A percentile compares a stretch with the other conserved stretches of the same genome.
Conservation (phyloP, 306 rosid species). For the Cucurbita pepo region DNA sequence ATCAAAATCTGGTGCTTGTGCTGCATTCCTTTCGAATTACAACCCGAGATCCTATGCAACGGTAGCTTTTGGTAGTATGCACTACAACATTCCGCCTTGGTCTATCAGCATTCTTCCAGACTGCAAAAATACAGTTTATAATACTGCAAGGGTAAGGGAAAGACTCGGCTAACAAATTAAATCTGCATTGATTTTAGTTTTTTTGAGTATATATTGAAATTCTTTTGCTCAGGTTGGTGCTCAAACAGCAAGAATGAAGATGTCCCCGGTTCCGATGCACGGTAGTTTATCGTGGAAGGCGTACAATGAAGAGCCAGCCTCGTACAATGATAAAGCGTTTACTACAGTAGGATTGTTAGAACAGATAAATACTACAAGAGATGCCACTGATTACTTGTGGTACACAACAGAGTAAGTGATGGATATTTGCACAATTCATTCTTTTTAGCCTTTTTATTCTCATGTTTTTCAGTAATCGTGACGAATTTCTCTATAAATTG, state of each 20-base stretch:
- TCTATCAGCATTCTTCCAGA: constrained; percentile 96
- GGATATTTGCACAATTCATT: not conserved
- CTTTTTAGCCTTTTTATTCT: not conserved
- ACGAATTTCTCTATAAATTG: not conserved
- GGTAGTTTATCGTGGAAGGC: constrained; percentile 82
- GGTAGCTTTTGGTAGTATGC: constrained; percentile 61
- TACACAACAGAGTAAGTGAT: constrained; percentile 92
- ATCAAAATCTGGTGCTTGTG: constrained; percentile 75
- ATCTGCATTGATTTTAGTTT: not conserved
- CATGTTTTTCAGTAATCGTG: not conserved
- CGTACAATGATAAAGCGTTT: constrained; percentile 55
- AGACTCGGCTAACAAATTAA: not conserved
- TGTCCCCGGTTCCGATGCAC: constrained; percentile 73
- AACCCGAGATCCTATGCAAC: constrained; percentile 49
- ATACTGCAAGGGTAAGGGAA: constrained; percentile 89
- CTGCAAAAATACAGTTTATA: constrained; percentile 80
- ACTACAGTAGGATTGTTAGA: constrained; percentile 67
- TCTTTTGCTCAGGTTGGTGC: constrained; percentile 51
- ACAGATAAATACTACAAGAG: constrained; percentile 90
- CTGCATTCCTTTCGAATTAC: constrained; percentile 90
- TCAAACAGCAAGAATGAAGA: constrained; percentile 69
- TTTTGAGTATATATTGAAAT: not conserved
- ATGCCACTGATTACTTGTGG: constrained; percentile 87
- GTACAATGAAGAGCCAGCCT: constrained; percentile 60
- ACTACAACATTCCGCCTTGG: constrained; percentile 96